Evolutionary conservation across 306 rosid species (phyloP).

Genomic region (Myrica gale): DNA sequence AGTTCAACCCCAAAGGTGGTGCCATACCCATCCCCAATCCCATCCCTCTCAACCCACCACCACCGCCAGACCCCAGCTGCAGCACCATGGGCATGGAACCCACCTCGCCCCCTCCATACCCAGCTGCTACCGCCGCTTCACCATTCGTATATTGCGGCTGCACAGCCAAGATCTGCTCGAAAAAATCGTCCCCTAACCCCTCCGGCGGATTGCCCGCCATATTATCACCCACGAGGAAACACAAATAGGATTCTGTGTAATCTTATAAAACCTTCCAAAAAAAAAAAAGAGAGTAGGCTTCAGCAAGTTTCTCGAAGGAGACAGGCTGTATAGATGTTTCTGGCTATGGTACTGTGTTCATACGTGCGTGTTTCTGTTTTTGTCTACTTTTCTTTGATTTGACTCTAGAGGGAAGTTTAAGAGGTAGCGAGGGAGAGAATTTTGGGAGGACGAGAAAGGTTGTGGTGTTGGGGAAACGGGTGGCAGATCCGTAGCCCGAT

Average conservation of each 20-base stretch:
- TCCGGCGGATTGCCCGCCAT: constrained; percentile 80
- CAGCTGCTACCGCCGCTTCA: constrained; percentile 27
- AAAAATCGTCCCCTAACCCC: constrained; percentile 82
- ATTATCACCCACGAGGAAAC: neutral
- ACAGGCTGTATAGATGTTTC: neutral
- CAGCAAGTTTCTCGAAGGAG: neutral
- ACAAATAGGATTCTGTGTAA: neutral
- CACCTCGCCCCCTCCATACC: constrained; percentile 40
- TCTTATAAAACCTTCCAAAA: neutral
- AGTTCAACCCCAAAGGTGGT: constrained; percentile 69
- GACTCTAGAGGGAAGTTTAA: neutral
- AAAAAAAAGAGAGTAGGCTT: neutral
- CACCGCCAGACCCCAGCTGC: constrained; percentile 54
- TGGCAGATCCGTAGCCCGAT: constrained; percentile 51
- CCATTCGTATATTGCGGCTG: constrained; percentile 39
- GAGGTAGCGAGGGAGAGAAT: constrained; percentile 18
- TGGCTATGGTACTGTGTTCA: neutral
- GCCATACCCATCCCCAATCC: constrained; percentile 55
- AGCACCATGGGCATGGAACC: constrained; percentile 54
- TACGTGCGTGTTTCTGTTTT: neutral
- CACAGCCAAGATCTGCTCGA: constrained; percentile 80
- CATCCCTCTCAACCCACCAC: constrained; percentile 35
- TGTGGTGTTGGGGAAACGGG: constrained; percentile 43
- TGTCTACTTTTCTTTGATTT: neutral
- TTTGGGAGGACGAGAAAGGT: constrained; percentile 25